Base-by-base conservation (phyloP, 2,329 filamentous ascomycete genomes). In the Penicillium oxalicum region DNA sequence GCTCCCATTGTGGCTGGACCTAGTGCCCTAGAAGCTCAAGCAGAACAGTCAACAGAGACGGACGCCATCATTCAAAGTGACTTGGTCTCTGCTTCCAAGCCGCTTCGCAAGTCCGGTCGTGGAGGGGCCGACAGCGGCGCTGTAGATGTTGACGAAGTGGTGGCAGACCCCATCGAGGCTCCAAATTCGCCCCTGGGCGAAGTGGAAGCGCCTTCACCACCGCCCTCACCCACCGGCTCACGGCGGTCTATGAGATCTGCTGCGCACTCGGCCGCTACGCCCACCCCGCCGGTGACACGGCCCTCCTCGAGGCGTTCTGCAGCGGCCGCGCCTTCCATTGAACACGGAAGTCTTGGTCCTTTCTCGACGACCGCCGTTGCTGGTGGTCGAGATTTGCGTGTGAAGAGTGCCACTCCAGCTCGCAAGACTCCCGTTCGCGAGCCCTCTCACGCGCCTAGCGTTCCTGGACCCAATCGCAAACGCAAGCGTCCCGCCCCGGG, bases 401-500 rank as follows among this genome's bases (percentile, higher is more conserved):
- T 67, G n/a, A 72, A 71, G 52, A 73, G 70, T 47, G 62, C 66
- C 5, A 73, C 70, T 0, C 69, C 70, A 13, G 67, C 66, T 2
- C 57, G 68, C 24, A 68, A 65, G 49, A 66, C 68, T 13, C 68
- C 72, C 7, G 65, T 63, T 3, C 65, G 70, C n/a, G 74, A 74
- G 24, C 61, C 66, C 8, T 67, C 69, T 41, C 71, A 70, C 35
- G 65, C 69, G 13, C 55, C 64, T 12, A 62, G 64, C 32, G 59
- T 57, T 13, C 56, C 61, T 40, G 63, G 54, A 11, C 63, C 65
- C 6, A 64, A 61, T 47, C 71, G 77, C 25, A 77, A 80, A 24
- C 76, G 74, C 51, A 82, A 79, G 60, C 74, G 78, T 5, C 80
- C 80, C 5, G 80, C 79, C 4, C 82, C 81, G 11, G 81, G 81